phyloP scores from a whole-genome alignment of 1,284 basidiomycete species.

The Laetiporus sulphureus region DNA sequence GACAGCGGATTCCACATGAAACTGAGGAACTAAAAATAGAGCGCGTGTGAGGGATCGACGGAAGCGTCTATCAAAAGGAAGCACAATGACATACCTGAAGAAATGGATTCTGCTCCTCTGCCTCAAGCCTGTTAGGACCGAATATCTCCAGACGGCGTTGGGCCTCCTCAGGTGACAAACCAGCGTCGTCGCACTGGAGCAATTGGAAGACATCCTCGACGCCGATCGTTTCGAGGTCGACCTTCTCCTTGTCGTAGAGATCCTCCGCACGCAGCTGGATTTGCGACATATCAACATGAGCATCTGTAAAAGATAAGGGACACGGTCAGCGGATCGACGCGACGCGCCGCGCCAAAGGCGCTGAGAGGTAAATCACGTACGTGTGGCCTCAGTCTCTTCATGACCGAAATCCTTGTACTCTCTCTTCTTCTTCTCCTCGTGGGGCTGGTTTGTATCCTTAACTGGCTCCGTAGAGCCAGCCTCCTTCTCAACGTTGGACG shows the following conservation, averaged over 20 bases:
- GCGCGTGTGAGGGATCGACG: slow-evolving; percentile 20
- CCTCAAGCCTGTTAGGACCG: slow-evolving; percentile 93
- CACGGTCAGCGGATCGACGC: slow-evolving; percentile 10
- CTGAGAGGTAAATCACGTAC: slow-evolving; percentile 38
- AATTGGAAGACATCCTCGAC: slow-evolving; percentile 97
- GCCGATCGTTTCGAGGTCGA: slow-evolving; percentile 95
- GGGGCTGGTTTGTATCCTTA: slow-evolving; percentile 16
- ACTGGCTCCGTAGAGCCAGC: slow-evolving; percentile 24
- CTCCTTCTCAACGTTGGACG: slow-evolving; percentile 27
- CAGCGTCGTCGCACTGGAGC: slow-evolving; percentile 82
- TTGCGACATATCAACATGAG: slow-evolving; percentile 83
- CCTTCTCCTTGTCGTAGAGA: slow-evolving; percentile 97
- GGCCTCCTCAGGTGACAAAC: slow-evolving; percentile 76
- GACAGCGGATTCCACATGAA: slow-evolving; percentile 99
- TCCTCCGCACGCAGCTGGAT: slow-evolving; percentile 93
- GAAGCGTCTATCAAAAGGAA: not conserved
- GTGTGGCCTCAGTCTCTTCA: slow-evolving; percentile 62
- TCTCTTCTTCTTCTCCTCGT: slow-evolving; percentile 65
- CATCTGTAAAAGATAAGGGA: slow-evolving; percentile 50
- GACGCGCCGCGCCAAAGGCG: too few species aligned
- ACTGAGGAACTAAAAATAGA: slow-evolving; percentile 68
- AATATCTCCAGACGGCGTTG: slow-evolving; percentile 87
- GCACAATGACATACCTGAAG: slow-evolving; percentile 53
- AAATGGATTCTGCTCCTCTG: slow-evolving; percentile 82
- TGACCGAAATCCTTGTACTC: slow-evolving; percentile 92